These are phyloP conservation scores for Scedosporium aurantiacum DNA, from an alignment of 2,329 filamentous ascomycete species.

Conservation along the genomic window DNA sequence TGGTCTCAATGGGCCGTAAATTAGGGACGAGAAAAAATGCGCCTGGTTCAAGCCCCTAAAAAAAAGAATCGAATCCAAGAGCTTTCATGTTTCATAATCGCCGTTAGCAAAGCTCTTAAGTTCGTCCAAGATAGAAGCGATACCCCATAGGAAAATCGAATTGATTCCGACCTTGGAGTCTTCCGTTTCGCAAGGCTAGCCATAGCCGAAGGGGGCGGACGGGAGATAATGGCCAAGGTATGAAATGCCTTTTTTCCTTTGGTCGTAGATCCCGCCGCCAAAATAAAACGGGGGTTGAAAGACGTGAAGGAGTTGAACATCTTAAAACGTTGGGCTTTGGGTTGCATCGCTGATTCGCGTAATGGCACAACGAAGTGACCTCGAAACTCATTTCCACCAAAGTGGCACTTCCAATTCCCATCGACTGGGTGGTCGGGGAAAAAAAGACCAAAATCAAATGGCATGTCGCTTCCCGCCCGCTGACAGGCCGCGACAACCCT, in stretches of 20 bases:
- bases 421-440: background rate
- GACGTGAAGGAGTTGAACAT: background rate
- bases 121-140: background rate
- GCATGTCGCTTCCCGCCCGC: background rate
- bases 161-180: background rate
- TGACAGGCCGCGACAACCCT: background rate
- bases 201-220: background rate
- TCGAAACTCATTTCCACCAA: background rate
- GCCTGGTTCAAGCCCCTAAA: background rate
- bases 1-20: background rate
- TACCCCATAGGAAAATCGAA: background rate
- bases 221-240: background rate
- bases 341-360: background rate
- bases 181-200: background rate
- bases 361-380: background rate
- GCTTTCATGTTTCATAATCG: background rate
- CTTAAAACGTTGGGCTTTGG: background rate
- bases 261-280: background rate
- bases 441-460: background rate
- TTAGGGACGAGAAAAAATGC: background rate
- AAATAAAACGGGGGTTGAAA: background rate
- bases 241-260: background rate
- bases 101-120: background rate
- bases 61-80: background rate
- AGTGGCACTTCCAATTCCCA: slow-evolving; percentile 11